Evolutionary conservation across 768 basidiomycete species (phyloP), one percentile per base, ranked within the genome.

Genomic region (Lactarius quietus): DNA sequence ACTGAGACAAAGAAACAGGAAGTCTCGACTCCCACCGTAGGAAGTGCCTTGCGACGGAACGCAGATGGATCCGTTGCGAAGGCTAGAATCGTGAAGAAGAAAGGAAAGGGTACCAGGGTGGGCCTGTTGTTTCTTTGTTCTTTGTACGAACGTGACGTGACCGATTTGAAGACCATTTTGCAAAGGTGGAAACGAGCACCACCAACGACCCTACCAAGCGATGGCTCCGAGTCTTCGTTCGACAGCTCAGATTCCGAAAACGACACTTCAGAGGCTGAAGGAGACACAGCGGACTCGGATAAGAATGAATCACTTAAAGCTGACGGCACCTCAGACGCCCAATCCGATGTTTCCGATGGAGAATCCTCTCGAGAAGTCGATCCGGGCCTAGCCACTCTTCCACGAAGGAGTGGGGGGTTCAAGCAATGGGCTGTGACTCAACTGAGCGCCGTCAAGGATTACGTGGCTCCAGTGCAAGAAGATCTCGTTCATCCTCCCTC

Each of bases 391-490:
- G 70, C 70, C 28, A 71, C 68, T 59, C 74, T 69, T 57, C 80
- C 77, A 70, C 73, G 74, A 17, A 85, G 80, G 65, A 72, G 73
- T 33, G 70, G 78, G 4, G 83, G 84, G 8, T 98, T 97, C 83
- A 97, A 97, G 74, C 81, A 87, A 45, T 97, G 95, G 95, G 95
- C 95, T 0, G 73, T 87, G 66, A 84, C 88, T 61, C 94, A 97
- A 72, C 81, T 92, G 59, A 86, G 79, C 58, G 72, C 69, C 4
- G 82, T 76, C 23, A 84, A 84, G 69, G 74, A 73, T 45, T 79
- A 82, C 54, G 71, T 76, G 10, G 74, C 75, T 12, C 74, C 75
- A 2, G 62, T 61, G 7, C 56, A 62, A 29, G 57, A 57, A 10
- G 56, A 65, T 10, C 12, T 61, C n/a, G 1, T 12, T 26, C 54